Evolutionary conservation across 345 rosid species (phyloP), one percentile per base, ranked within the genome.

Genomic region (Gossypium mustelinum): DNA sequence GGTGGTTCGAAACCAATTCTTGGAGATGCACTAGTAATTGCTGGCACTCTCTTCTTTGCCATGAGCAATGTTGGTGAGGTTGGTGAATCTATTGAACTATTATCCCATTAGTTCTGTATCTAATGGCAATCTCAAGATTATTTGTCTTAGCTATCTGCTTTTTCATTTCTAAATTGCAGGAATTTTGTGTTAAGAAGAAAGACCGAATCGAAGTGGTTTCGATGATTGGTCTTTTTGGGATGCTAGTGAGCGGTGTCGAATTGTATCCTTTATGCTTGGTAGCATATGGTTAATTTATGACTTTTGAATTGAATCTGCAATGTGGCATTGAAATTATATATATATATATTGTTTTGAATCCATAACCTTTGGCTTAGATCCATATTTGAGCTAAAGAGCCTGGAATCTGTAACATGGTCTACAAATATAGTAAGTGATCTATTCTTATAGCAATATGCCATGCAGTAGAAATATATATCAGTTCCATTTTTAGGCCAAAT

Each of bases 21-120:
- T 7, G 89, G 92, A 44, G 92, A 86, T 65, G 11, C n/a, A 16
- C 86, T 88, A 50, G 88, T 88, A 8, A 73, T 88, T 45, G 73
- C 25, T 11, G 88, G 84, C 27, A 88, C 88, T 11, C 1, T 88
- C 68, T 86, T 86, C 84, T 81, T 83, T 55, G 82, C 88, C 20
- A 68, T 84, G 69, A 86, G 88, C 82, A 88, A 88, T 78, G 89
- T 86, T 74, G 84, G 88, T 24, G 85, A 86, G 88, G 94, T 88
- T 62, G 59, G 82, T 59, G 4, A 71, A 80, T 63, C 27, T 64
- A 22, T 58, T 22, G 45, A 8, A 59, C 45, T 25, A 45, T 39
- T 27, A 39, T 47, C 16, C n/a, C 2, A 11, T n/a, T 3, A 14
- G n/a, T 13, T 47, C 1, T 14, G 54, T 56, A 9, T 20, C 58